A percentile compares a stretch with the other conserved stretches of the same genome.
phyloP scores from a whole-genome alignment of 2,329 filamentous ascomycete species.

The Claviceps purpurea region DNA sequence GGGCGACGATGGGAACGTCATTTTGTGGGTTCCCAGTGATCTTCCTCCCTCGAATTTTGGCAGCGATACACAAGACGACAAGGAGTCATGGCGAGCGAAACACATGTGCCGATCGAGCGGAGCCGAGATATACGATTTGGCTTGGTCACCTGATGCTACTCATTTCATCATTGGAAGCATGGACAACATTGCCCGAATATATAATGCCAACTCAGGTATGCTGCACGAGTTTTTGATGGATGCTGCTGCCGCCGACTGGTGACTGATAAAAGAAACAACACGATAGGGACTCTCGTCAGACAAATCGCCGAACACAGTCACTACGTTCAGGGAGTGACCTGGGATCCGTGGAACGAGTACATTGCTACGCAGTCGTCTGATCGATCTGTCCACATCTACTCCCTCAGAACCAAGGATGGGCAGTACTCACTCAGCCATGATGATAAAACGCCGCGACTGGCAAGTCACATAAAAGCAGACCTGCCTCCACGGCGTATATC shows the following conservation, averaged over 20 bases:
- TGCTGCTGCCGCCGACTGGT: constrained; percentile 1
- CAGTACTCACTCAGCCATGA: constrained; percentile 66
- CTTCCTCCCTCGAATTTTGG: constrained; percentile 57
- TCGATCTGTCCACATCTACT: constrained; percentile 95
- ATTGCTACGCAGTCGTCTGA: constrained; percentile 97
- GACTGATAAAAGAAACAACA: constrained; percentile 2
- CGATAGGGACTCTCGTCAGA: constrained; percentile 51
- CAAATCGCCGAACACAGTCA: constrained; percentile 97
- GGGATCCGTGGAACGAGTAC: constrained; percentile 97
- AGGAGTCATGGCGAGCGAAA: constrained; percentile 92
- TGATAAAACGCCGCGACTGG: constrained; percentile 63
- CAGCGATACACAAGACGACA: constrained; percentile 78
- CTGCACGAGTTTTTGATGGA: neutral
- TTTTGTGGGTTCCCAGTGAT: constrained; percentile 89
- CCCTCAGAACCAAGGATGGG: constrained; percentile 88
- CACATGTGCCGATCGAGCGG: constrained; percentile 95
- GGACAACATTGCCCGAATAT: constrained; percentile 96
- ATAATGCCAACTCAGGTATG: constrained; percentile 81
- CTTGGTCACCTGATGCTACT: constrained; percentile 93
- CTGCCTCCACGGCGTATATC: constrained; percentile 83
- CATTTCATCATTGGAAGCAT: constrained; percentile 99
- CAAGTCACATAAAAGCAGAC: constrained; percentile 70
- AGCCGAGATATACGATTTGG: constrained; percentile 93
- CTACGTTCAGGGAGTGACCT: constrained; percentile 95
- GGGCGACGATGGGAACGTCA: constrained; percentile 92